Evolutionary conservation across 2,329 filamentous ascomycete genomes (phyloP).

Genomic region (Verticillium tricorpus): DNA sequence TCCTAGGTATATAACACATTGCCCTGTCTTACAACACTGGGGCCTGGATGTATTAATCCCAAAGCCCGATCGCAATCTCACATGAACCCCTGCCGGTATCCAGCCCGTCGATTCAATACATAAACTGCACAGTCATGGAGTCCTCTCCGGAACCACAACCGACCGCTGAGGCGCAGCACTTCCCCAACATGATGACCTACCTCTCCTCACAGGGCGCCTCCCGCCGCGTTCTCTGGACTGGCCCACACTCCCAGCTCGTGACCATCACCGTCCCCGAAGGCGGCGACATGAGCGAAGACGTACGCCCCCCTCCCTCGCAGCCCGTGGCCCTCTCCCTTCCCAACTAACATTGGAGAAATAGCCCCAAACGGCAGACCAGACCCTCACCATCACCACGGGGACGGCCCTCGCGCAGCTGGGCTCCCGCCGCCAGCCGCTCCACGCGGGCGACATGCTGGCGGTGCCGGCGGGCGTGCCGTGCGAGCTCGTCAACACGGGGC

Average conservation of each 20-base stretch:
- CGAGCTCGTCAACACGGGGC: conserved; percentile 59
- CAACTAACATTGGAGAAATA: conserved; percentile 14
- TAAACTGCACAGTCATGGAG: not conserved
- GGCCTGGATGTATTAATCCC: not conserved
- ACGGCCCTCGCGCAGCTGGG: conserved; percentile 53
- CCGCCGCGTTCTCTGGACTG: conserved; percentile 57
- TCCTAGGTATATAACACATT: not conserved
- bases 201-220: conserved; percentile 27
- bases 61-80: not conserved
- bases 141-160: not conserved
- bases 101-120: too few relatives aligned
- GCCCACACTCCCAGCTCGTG: conserved; percentile 58
- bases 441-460: conserved; percentile 30
- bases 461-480: conserved; percentile 63
- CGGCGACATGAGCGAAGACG: conserved; percentile 64
- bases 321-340: not conserved
- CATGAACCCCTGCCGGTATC: not conserved
- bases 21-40: too few relatives aligned
- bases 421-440: conserved; percentile 42
- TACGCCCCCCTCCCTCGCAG: conserved; percentile 20
- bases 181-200: not conserved
- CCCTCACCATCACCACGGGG: conserved; percentile 59
- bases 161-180: not conserved
- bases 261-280: conserved; percentile 60
- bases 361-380: conserved; percentile 59